phyloP scores from a whole-genome alignment of 2,329 filamentous ascomycete genomes.

The Cladosporium sp. region DNA sequence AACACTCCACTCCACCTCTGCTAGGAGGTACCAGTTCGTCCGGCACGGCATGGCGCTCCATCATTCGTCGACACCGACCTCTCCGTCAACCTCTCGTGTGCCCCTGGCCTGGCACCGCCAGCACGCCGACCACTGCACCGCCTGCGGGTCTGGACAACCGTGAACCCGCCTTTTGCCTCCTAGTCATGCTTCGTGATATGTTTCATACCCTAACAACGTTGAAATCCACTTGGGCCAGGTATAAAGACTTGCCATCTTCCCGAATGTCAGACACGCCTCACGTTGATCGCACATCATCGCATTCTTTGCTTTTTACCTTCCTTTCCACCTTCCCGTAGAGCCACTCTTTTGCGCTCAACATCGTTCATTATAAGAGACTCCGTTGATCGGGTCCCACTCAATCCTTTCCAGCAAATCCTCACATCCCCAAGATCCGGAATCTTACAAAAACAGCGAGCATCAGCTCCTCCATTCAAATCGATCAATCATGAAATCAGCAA shows the following conservation, averaged over 20 bases:
- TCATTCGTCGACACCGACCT: conserved; percentile 1
- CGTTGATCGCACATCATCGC: neutral
- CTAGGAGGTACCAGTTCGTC: too few relatives aligned
- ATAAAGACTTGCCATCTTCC: neutral
- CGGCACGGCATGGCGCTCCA: neutral
- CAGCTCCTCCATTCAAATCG: too few relatives aligned
- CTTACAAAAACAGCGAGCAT: neutral
- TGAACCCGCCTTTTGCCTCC: too few relatives aligned
- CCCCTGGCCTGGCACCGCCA: too few relatives aligned
- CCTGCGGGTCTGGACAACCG: conserved; percentile 6
- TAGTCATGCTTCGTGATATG: conserved; percentile 1
- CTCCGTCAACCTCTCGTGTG: too few relatives aligned
- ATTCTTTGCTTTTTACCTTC: neutral
- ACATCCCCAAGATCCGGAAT: neutral
- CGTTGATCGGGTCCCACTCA: conserved; percentile 8
- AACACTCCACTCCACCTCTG: conserved; percentile 6
- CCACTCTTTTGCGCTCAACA: neutral
- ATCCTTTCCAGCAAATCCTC: conserved; percentile 5
- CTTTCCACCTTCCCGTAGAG: neutral
- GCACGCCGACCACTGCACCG: too few relatives aligned
- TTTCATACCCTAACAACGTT: conserved; percentile 4
- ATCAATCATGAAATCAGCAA: conserved; percentile 14
- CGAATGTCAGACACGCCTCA: neutral
- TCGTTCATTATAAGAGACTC: conserved; percentile 3
- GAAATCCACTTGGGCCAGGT: conserved; percentile 1